These are phyloP conservation scores for Parastagonospora nodorum DNA, from an alignment of 2,329 filamentous ascomycete genomes.

Conservation along the genomic window DNA sequence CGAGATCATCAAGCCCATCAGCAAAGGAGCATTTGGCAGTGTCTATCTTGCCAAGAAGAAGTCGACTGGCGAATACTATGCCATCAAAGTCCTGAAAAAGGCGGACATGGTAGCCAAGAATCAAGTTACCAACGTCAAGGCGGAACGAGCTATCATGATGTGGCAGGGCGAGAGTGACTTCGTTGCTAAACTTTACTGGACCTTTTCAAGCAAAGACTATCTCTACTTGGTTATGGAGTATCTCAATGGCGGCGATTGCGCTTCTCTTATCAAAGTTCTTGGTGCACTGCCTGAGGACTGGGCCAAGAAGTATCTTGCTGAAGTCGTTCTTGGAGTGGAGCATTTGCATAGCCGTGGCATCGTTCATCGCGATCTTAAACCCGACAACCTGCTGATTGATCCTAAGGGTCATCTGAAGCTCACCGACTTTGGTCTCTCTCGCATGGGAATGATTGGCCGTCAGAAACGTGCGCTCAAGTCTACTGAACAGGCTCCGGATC, in stretches of 20 bases:
- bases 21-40: conserved; percentile 96
- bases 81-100: conserved; percentile 98
- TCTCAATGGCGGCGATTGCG: conserved; percentile 94
- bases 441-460: conserved; percentile 94
- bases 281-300: conserved; percentile 94
- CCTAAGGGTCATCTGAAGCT: conserved; percentile 95
- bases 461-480: conserved; percentile 89
- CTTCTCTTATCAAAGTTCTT: conserved; percentile 92
- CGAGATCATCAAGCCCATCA: conserved; percentile 99
- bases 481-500: conserved; percentile 81
- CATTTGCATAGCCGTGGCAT: conserved; percentile 93
- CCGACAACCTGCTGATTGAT: conserved; percentile 95
- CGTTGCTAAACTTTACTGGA: conserved; percentile 99
- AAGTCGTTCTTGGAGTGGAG: conserved; percentile 95
- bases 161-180: conserved; percentile 99
- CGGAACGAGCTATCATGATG: conserved; percentile 99
- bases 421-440: conserved; percentile 94
- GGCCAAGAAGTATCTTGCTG: conserved; percentile 96
- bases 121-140: conserved; percentile 98
- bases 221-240: conserved; percentile 99
- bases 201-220: conserved; percentile 98
- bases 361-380: conserved; percentile 95
- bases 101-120: conserved; percentile 99
- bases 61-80: conserved; percentile 96
- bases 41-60: conserved; percentile 99